These are phyloP conservation scores for Rubia yunnanensis DNA, from an alignment of 257 asterid genomes.

Conservation along the genomic window DNA sequence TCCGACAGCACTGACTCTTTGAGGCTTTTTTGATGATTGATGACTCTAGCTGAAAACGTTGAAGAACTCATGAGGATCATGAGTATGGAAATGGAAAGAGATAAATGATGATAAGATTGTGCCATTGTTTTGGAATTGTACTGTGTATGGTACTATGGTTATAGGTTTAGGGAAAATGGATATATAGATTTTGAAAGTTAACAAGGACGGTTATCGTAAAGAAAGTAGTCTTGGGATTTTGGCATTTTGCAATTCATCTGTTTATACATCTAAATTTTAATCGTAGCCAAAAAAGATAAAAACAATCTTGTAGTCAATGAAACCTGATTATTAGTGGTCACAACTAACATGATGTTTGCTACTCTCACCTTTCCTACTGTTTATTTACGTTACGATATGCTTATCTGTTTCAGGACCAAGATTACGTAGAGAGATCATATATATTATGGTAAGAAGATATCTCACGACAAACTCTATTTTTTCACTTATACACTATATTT, in stretches of 20 bases:
- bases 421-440: too few relatives aligned
- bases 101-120: neutral
- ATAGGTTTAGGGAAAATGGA: neutral
- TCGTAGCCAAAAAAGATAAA: too few relatives aligned
- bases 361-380: neutral
- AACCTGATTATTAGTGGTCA: neutral
- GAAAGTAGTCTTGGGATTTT: neutral
- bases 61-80: neutral
- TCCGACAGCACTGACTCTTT: neutral
- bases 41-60: neutral
- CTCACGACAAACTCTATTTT: too few relatives aligned
- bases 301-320: too few relatives aligned
- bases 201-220: neutral
- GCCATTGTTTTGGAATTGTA: neutral
- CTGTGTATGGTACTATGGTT: neutral
- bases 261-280: too few relatives aligned
- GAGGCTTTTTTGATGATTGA: conserved; percentile 3
- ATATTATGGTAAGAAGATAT: too few relatives aligned
- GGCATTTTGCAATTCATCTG: too few relatives aligned
- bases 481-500: too few relatives aligned
- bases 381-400: too few relatives aligned
- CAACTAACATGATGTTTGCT: neutral
- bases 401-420: too few relatives aligned
- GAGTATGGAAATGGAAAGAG: neutral
- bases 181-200: neutral